Percentiles rank a stretch among this genome's conserved stretches.
Conservation (phyloP, 352 stramenopile genomes). For the Aphanomyces euteiches region DNA sequence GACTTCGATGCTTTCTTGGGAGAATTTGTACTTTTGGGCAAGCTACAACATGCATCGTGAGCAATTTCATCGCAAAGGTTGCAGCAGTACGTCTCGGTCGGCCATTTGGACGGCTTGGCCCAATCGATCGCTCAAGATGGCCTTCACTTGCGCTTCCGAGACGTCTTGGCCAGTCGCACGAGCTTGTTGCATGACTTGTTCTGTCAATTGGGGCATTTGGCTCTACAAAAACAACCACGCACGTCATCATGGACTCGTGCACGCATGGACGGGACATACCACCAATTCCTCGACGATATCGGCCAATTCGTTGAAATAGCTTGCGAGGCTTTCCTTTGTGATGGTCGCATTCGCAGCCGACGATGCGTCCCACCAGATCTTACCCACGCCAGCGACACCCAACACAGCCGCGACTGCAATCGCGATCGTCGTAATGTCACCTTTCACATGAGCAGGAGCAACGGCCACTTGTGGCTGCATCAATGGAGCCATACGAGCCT, state of each 20-base stretch:
- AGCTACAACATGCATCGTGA: conserved; percentile 15
- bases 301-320: conserved; percentile 73
- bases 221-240: not conserved
- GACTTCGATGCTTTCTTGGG: conserved; percentile 25
- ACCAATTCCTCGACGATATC: conserved; percentile 59
- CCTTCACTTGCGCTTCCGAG: conserved; percentile 25
- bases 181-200: conserved; percentile 25
- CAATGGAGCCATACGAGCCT: too few species aligned
- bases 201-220: conserved; percentile 20
- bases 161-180: conserved; percentile 19
- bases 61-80: not conserved
- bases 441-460: conserved; percentile 17
- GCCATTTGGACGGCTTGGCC: conserved; percentile 30
- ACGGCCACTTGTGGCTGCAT: too few species aligned
- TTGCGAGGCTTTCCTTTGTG: conserved; percentile 58
- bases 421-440: conserved; percentile 22
- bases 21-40: conserved; percentile 26
- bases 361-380: conserved; percentile 85
- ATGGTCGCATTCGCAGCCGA: conserved; percentile 31
- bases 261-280: conserved; percentile 40
- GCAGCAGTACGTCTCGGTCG: conserved; percentile 7
- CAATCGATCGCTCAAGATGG: conserved; percentile 21
- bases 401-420: conserved; percentile 60
- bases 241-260: not conserved
- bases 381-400: conserved; percentile 64